A percentile compares a stretch with the other conserved stretches of the same genome.
These are phyloP conservation scores for Chamaecyparis obtusa DNA, from an alignment of 75 land plant species.

Conservation along the genomic window DNA sequence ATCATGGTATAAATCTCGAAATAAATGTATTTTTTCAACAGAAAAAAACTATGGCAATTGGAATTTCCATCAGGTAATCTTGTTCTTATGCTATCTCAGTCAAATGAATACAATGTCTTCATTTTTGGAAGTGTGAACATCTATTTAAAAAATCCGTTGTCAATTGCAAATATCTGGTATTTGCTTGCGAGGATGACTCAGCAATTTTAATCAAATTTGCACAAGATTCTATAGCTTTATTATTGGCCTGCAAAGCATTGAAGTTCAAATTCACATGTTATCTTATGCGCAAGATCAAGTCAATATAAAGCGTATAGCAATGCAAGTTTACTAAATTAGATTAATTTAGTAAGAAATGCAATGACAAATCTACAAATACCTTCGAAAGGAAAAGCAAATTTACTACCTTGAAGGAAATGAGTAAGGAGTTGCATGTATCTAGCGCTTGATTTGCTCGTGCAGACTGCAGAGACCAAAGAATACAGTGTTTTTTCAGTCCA, in stretches of 20 bases:
- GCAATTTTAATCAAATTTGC: neutral
- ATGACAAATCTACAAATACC: neutral
- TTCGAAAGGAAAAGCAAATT: neutral
- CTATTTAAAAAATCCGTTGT: neutral
- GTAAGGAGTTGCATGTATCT: conserved; percentile 4
- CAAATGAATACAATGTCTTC: neutral
- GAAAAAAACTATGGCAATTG: neutral
- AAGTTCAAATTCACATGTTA: neutral
- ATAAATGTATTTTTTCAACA: neutral
- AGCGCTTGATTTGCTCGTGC: conserved; percentile 8
- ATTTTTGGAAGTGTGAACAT: neutral
- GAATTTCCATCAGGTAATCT: neutral
- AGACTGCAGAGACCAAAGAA: neutral
- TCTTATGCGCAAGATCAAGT: neutral
- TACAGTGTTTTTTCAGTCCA: neutral
- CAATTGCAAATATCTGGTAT: conserved; percentile 1
- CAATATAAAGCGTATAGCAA: neutral
- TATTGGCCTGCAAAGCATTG: neutral
- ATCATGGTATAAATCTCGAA: neutral
- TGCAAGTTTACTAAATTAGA: neutral
- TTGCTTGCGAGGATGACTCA: neutral
- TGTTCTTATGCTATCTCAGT: neutral
- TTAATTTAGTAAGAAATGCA: neutral
- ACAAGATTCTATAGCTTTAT: neutral
- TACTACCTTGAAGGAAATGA: conserved; percentile 2